Percentiles rank a stretch among this genome's conserved stretches.
These are phyloP conservation scores for Taxawa tesnikishii DNA, from an alignment of 2,329 filamentous ascomycete species.

Conservation along the genomic window DNA sequence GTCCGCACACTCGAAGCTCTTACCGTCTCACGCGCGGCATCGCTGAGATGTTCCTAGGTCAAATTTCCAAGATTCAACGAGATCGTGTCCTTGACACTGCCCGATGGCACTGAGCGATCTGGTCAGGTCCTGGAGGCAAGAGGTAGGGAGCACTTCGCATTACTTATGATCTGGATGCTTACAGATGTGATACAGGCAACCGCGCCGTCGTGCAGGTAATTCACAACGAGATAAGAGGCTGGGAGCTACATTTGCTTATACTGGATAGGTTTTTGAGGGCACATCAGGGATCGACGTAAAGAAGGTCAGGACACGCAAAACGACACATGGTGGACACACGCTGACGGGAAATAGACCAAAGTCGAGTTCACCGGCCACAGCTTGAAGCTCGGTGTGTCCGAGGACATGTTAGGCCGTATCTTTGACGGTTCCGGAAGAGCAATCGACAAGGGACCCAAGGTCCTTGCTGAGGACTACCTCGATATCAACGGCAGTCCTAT, in stretches of 20 bases:
- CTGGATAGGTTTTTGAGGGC: conserved; percentile 78
- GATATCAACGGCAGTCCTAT: conserved; percentile 99
- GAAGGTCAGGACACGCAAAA: conserved; percentile 56
- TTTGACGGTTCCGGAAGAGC: conserved; percentile 96
- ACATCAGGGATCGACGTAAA: conserved; percentile 97
- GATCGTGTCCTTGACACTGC: conserved; percentile 89
- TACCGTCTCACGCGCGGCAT: no score
- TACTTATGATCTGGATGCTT: background rate
- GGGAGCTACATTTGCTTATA: no score
- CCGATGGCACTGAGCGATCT: conserved; percentile 85
- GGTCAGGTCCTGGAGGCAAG: conserved; percentile 95
- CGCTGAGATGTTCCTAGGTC: no score
- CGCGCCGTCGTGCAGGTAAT: conserved; percentile 90
- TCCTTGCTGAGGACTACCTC: conserved; percentile 92
- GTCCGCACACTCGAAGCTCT: conserved; percentile 40
- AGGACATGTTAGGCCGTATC: conserved; percentile 98
- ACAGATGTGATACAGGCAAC: conserved; percentile 49
- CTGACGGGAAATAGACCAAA: conserved; percentile 56
- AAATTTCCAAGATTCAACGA: conserved; percentile 98
- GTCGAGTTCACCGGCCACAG: conserved; percentile 96
- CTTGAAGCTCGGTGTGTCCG: conserved; percentile 95
- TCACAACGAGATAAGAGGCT: no score
- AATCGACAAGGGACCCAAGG: conserved; percentile 98
- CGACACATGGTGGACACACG: no score
- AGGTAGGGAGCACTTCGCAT: conserved; percentile 44